Base-by-base conservation (phyloP, 2,329 filamentous ascomycete species). In the Sarocladiaceae sp. region DNA sequence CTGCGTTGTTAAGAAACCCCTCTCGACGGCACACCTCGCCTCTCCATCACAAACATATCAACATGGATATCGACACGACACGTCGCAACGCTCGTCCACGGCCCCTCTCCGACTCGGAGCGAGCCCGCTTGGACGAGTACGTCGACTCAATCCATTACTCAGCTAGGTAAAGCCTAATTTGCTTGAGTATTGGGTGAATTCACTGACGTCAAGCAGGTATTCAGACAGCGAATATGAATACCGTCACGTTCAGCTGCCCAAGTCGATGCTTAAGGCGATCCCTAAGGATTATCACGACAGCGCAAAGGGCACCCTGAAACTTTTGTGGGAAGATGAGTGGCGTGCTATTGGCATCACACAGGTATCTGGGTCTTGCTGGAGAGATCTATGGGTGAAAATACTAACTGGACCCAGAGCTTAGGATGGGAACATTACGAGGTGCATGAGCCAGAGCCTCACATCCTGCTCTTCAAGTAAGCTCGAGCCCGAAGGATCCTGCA, bases 361-460 rank as follows among this genome's bases (percentile, higher is more conserved):
- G 85, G 91, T 96, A 74, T 46, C 78, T 55, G 12, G 29, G 51
- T 15, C 29, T 20, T 13, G 29, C 40, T 47, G 44, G 13, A 25
- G 28, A 29, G 17, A 49, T 18, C 23, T 20, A 46, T 26, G 17
- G 22, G 33, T 6, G 6, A 2, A 11, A 10, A 20, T 37, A 13
- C 47, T 50, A 22, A 50, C 47, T 12, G 48, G 8, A 6, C 20
- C 48, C 66, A 97, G 92, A 97, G 93, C 76, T 77, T 99, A 64
- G 94, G 94, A 53, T 99, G 94, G 94, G 93, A 97, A 70, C 94
- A 99, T 71, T 99, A 99, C 68, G 94, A 99, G 71, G 94, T 99
- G 52, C 94, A 99, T 70, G 94, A 97, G 71, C 94, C 94, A 39
- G 94, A 99, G 74, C 94, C 94, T 58, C 94, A 99, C 70, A 99